A percentile compares a stretch with the other conserved stretches of the same genome.
phyloP scores from a whole-genome alignment of 1,139 yeast species.

The Sugiyamaella neomexicana region DNA sequence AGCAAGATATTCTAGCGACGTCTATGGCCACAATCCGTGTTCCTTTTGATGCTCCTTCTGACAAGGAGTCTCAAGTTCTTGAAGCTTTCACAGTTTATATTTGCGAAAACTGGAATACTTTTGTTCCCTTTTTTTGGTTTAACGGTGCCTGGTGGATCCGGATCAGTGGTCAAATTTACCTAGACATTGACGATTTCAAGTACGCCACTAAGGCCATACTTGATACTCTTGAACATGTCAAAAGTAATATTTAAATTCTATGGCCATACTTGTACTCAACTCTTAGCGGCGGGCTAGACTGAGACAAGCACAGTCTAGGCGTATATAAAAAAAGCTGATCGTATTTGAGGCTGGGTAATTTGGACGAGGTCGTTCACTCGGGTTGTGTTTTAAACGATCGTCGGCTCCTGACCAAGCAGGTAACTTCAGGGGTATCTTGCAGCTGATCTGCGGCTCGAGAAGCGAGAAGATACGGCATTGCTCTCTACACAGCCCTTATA shows the following conservation, averaged over 20 bases:
- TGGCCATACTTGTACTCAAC: too few relatives aligned
- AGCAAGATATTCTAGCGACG: conserved; percentile 39
- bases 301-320: too few relatives aligned
- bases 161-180: conserved; percentile 61
- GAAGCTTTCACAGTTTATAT: conserved; percentile 26
- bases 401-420: neutral
- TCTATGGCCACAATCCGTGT: conserved; percentile 52
- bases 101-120: conserved; percentile 44
- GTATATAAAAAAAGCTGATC: too few relatives aligned
- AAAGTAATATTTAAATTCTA: neutral
- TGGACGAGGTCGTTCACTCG: too few relatives aligned
- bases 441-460: neutral
- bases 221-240: conserved; percentile 25
- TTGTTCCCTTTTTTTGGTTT: conserved; percentile 49
- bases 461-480: neutral
- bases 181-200: conserved; percentile 55
- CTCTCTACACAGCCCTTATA: neutral
- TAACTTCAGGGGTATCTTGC: conserved; percentile 1
- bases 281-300: too few relatives aligned
- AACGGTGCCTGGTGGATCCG: conserved; percentile 50
- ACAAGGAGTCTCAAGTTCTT: conserved; percentile 16
- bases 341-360: too few relatives aligned
- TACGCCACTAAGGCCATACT: conserved; percentile 44
- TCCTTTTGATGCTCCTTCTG: conserved; percentile 37
- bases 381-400: neutral